phyloP scores from a whole-genome alignment of 305 asterid genomes.

The Petunia hybrid region DNA sequence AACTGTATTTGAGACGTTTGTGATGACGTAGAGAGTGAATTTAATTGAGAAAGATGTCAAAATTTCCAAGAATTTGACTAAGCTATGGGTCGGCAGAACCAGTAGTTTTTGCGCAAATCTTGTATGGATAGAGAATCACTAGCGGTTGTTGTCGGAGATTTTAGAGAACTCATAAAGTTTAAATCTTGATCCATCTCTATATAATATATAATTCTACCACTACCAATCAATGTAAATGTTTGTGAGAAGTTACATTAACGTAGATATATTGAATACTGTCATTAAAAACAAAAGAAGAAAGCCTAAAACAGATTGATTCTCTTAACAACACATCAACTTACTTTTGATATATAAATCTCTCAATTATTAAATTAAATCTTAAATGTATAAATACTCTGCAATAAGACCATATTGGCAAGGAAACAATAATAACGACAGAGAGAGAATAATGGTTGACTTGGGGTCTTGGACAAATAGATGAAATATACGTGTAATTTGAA shows the following conservation, averaged over 20 bases:
- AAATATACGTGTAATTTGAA: constrained; percentile 4
- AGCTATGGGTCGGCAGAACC: too few relatives aligned
- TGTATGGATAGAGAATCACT: too few relatives aligned
- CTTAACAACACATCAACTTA: not conserved
- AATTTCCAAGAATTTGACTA: not conserved
- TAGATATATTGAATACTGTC: too few relatives aligned
- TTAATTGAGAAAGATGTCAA: not conserved
- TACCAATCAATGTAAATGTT: too few relatives aligned
- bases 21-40: not conserved
- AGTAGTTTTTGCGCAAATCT: too few relatives aligned
- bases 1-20: not conserved
- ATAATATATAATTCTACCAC: too few relatives aligned
- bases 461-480: not conserved
- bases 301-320: not conserved
- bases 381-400: not conserved
- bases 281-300: too few relatives aligned
- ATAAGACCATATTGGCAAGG: not conserved
- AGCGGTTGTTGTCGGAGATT: too few relatives aligned
- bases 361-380: not conserved
- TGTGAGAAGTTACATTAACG: too few relatives aligned
- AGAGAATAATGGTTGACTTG: not conserved
- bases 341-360: not conserved
- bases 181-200: too few relatives aligned
- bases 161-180: too few relatives aligned
- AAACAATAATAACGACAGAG: too few relatives aligned